These are phyloP conservation scores for Starmerella scarabaei DNA, from an alignment of 805 yeast genomes.

Conservation along the genomic window DNA sequence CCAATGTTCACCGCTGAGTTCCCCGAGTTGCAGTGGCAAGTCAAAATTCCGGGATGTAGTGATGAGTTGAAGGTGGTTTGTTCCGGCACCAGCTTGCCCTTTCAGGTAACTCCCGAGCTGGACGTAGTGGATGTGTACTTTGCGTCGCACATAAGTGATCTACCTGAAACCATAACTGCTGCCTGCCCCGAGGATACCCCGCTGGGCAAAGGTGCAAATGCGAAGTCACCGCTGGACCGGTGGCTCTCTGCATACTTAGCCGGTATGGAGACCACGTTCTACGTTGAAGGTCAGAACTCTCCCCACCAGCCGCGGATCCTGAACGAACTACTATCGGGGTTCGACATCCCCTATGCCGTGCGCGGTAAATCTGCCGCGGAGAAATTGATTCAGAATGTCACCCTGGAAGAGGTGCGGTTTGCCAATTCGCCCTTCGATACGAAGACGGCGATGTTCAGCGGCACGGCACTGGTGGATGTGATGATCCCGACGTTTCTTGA, in stretches of 20 bases:
- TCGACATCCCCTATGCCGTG: slow-evolving; percentile 16
- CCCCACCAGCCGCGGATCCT: slow-evolving; percentile 11
- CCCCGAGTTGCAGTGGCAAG: slow-evolving; percentile 24
- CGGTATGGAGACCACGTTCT: slow-evolving; percentile 19
- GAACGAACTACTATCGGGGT: slow-evolving; percentile 9
- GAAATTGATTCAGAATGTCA: slow-evolving; percentile 22
- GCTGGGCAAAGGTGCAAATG: slow-evolving; percentile 1
- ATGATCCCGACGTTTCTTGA: slow-evolving; percentile 20
- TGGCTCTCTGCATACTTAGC: slow-evolving; percentile 21
- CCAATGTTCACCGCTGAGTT: slow-evolving; percentile 16
- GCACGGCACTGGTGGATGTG: slow-evolving; percentile 21
- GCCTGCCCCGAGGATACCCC: slow-evolving; percentile 15
- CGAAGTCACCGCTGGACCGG: slow-evolving; percentile 23
- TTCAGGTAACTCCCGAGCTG: slow-evolving; percentile 4
- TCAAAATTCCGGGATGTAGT: slow-evolving; percentile 24
- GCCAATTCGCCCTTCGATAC: neutral
- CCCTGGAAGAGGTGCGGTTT: slow-evolving; percentile 21
- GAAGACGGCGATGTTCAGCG: slow-evolving; percentile 16
- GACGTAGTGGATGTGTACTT: slow-evolving; percentile 12
- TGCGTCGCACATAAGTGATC: slow-evolving; percentile 8
- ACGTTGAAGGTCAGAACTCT: slow-evolving; percentile 17
- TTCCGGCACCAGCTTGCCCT: slow-evolving; percentile 15
- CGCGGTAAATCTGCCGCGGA: slow-evolving; percentile 21
- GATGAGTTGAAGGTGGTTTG: slow-evolving; percentile 9
- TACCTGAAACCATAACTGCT: slow-evolving; percentile 19